These are phyloP conservation scores for Solanum lycopersicoides DNA, from an alignment of 257 asterid genomes.

Conservation along the genomic window DNA sequence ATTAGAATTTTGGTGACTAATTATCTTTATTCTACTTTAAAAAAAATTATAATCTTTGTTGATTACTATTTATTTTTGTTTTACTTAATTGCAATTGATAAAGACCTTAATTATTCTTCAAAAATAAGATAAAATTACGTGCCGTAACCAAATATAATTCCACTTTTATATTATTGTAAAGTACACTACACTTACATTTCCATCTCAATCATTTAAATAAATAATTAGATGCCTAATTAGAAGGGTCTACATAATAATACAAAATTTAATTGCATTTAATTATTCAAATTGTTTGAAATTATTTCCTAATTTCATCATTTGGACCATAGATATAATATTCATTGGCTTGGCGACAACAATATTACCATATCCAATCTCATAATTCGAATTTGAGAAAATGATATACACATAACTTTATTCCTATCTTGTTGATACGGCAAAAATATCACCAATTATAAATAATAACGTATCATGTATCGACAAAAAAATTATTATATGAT, in stretches of 20 bases:
- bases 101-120: background rate
- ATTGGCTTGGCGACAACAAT: background rate
- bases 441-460: background rate
- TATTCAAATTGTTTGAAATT: background rate
- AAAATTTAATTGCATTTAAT: background rate
- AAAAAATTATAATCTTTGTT: background rate
- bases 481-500: background rate
- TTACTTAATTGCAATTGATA: background rate
- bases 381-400: background rate
- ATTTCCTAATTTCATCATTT: background rate
- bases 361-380: rapidly evolving
- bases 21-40: background rate
- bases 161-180: background rate
- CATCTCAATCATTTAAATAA: background rate
- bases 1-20: background rate
- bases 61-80: background rate
- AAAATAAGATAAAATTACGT: background rate
- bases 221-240: background rate
- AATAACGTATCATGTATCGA: background rate
- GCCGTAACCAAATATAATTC: background rate
- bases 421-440: background rate
- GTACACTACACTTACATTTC: background rate
- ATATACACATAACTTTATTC: background rate
- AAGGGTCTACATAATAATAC: background rate
- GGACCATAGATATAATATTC: background rate